Conservation (phyloP, 164 flowering plant species). For the Chimonanthus praecox region DNA sequence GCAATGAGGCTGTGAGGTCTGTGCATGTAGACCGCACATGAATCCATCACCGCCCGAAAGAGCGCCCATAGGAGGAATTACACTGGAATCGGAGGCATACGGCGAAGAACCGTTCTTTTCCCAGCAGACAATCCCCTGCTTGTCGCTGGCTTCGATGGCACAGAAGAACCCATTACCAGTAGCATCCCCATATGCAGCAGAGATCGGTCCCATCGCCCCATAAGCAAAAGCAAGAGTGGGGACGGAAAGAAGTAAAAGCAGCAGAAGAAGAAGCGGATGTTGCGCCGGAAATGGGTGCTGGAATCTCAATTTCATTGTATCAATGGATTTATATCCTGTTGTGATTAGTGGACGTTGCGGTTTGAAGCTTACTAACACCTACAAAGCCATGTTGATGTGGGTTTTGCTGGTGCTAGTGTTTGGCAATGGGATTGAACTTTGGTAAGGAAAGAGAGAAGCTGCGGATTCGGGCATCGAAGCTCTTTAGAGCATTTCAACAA, state of each 20-base stretch:
- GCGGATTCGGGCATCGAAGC: not conserved
- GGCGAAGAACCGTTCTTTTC: conserved; percentile 38
- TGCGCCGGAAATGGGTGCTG: not conserved
- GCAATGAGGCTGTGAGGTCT: conserved; percentile 62
- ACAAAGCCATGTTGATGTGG: not conserved
- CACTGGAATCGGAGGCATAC: conserved; percentile 14
- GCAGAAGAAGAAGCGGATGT: not conserved
- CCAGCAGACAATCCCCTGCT: conserved; percentile 76
- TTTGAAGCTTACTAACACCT: not conserved
- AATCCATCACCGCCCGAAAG: conserved; percentile 82
- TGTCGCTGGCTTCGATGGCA: conserved; percentile 85
- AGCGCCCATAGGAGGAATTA: conserved; percentile 58
- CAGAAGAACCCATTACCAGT: conserved; percentile 56
- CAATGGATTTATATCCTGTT: not conserved
- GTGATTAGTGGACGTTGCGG: not conserved
- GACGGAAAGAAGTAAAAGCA: conserved; percentile 18
- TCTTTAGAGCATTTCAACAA: not conserved
- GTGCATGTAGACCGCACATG: conserved; percentile 66
- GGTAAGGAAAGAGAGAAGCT: not conserved
- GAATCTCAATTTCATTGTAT: not conserved
- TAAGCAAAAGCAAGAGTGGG: conserved; percentile 35
- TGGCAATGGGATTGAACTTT: not conserved
- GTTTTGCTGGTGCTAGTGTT: not conserved
- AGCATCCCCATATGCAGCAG: conserved; percentile 63
- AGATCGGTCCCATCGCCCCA: conserved; percentile 78